Conservation (phyloP, 441 rosid species). For the Adansonia madagascariensis region DNA sequence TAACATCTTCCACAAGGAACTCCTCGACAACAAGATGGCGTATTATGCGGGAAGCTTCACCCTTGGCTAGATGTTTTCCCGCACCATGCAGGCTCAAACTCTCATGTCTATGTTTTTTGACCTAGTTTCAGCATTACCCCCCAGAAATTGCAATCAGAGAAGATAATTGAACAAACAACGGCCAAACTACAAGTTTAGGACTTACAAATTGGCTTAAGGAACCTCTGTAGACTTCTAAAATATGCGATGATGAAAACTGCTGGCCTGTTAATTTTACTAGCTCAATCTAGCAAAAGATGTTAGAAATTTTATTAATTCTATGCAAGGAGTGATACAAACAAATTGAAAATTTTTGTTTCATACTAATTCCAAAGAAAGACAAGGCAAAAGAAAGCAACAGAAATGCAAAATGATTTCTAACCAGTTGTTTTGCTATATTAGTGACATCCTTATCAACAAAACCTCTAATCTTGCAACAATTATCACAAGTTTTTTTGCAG, state of each 20-base stretch:
- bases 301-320: conserved; percentile 9
- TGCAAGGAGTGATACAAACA: conserved; percentile 15
- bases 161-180: conserved; percentile 25
- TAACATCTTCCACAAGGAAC: conserved; percentile 79
- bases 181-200: conserved; percentile 17
- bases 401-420: conserved; percentile 37
- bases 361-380: conserved; percentile 4
- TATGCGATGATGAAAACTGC: conserved; percentile 77
- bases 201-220: conserved; percentile 83
- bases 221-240: conserved; percentile 90
- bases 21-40: conserved; percentile 86
- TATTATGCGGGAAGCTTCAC: conserved; percentile 82
- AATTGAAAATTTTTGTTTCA: conserved; percentile 19
- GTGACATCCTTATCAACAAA: conserved; percentile 88
- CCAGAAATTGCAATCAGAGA: conserved; percentile 24
- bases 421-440: conserved; percentile 82
- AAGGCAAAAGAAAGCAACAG: conserved; percentile 2
- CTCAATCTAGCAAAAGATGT: conserved; percentile 62
- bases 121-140: conserved; percentile 50
- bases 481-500: conserved; percentile 87
- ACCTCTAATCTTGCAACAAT: conserved; percentile 66
- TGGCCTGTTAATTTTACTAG: conserved; percentile 77
- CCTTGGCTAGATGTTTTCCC: conserved; percentile 77
- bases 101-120: conserved; percentile 80
- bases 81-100: conserved; percentile 82